Conservation (phyloP, 129 eudicot species). For the Erigeron canadensis region DNA sequence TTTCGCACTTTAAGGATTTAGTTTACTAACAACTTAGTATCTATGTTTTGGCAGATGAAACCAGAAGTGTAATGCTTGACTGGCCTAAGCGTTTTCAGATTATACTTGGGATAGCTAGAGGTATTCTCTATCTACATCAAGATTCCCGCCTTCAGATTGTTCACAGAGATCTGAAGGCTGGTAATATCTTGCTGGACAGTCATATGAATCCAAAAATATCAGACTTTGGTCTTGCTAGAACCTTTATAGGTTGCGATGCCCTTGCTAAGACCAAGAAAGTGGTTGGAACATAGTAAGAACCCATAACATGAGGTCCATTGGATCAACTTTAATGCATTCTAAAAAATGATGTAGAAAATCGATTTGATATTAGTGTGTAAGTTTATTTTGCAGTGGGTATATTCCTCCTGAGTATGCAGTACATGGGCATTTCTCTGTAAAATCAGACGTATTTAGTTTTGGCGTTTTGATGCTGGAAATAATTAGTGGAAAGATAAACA, state of each 20-base stretch:
- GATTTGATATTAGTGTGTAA: background rate
- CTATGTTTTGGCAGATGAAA: constrained; percentile 22
- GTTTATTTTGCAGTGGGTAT: constrained; percentile 25
- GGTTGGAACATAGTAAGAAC: constrained; percentile 48
- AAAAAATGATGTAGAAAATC: background rate
- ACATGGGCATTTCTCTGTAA: constrained; percentile 28
- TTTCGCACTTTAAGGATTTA: background rate
- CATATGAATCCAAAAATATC: constrained; percentile 53
- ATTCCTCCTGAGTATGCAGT: constrained; percentile 37
- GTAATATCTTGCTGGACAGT: constrained; percentile 37
- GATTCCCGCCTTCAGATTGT: constrained; percentile 48
- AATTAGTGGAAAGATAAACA: constrained; percentile 34
- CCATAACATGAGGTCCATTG: background rate
- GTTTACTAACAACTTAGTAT: background rate
- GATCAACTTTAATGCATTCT: background rate
- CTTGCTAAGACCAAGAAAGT: constrained; percentile 27
- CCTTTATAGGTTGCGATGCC: constrained; percentile 24
- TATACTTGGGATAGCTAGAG: constrained; percentile 44
- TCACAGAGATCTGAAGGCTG: constrained; percentile 46
- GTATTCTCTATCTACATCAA: constrained; percentile 50
- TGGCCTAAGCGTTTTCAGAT: constrained; percentile 38
- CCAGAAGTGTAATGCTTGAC: constrained; percentile 18
- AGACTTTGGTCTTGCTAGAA: constrained; percentile 52
- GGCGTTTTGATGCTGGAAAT: constrained; percentile 35
- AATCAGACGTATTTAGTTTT: too few relatives aligned